Conservation (phyloP, 495 filamentous ascomycete genomes). For the Astrothelium macrocarpum region DNA sequence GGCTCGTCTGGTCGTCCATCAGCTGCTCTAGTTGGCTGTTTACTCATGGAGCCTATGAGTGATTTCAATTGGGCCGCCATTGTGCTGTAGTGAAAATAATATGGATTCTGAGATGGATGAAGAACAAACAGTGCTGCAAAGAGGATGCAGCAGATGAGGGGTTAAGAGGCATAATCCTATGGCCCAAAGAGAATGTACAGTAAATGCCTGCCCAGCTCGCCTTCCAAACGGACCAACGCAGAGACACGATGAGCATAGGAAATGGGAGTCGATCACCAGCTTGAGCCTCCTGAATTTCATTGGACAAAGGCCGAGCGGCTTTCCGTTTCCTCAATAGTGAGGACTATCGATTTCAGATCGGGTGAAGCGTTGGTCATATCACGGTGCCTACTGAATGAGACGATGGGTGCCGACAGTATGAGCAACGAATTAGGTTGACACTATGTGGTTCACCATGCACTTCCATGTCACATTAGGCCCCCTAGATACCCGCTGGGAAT, state of each 20-base stretch:
- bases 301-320: background rate
- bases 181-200: too few relatives aligned
- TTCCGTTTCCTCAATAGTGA: background rate
- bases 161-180: background rate
- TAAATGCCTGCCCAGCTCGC: background rate
- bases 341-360: background rate
- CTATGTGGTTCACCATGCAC: background rate
- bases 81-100: background rate
- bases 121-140: too few relatives aligned
- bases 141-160: background rate
- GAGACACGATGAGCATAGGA: background rate
- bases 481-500: too few relatives aligned
- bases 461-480: background rate
- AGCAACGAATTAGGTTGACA: background rate
- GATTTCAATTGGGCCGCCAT: constrained; percentile 20
- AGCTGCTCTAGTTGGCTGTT: constrained; percentile 27
- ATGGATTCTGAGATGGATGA: background rate
- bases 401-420: background rate
- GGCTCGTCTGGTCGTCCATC: constrained; percentile 29
- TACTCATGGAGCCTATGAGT: constrained; percentile 26
- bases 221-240: background rate
- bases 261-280: background rate
- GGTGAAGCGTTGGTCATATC: background rate
- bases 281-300: background rate
- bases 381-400: background rate